phyloP scores from a whole-genome alignment of 73 alveolate genomes.

The Diophrys sp. region DNA sequence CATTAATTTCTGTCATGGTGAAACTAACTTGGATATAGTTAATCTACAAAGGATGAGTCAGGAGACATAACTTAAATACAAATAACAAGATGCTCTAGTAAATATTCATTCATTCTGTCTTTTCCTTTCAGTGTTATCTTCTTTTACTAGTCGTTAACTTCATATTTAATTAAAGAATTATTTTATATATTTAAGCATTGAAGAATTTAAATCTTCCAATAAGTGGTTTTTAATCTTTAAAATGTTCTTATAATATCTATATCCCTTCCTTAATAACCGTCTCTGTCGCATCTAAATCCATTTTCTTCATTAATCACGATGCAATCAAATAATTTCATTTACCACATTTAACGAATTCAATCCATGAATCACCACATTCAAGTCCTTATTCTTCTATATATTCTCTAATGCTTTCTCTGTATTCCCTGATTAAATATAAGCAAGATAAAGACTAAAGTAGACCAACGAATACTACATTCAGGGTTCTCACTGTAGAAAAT shows the following conservation, averaged over 20 bases:
- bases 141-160: too few relatives aligned
- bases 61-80: too few relatives aligned
- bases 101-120: too few relatives aligned
- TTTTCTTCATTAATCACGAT: background rate
- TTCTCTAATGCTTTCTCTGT: background rate
- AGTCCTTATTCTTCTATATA: background rate
- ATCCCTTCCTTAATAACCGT: background rate
- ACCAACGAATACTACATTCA: background rate
- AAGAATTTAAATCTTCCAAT: background rate
- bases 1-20: too few relatives aligned
- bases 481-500: too few relatives aligned
- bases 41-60: too few relatives aligned
- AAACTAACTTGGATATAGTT: too few relatives aligned
- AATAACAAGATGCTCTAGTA: too few relatives aligned
- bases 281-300: background rate
- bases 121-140: too few relatives aligned
- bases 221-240: too few relatives aligned
- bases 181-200: background rate
- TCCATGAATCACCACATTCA: background rate
- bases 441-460: conserved; percentile 3
- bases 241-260: background rate
- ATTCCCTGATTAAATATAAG: background rate
- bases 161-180: too few relatives aligned
- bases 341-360: background rate
- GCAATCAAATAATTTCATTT: background rate